A percentile compares a stretch with the other conserved stretches of the same genome.
Conservation (phyloP, 2,329 filamentous ascomycete species). For the Penicillium oxalicum region DNA sequence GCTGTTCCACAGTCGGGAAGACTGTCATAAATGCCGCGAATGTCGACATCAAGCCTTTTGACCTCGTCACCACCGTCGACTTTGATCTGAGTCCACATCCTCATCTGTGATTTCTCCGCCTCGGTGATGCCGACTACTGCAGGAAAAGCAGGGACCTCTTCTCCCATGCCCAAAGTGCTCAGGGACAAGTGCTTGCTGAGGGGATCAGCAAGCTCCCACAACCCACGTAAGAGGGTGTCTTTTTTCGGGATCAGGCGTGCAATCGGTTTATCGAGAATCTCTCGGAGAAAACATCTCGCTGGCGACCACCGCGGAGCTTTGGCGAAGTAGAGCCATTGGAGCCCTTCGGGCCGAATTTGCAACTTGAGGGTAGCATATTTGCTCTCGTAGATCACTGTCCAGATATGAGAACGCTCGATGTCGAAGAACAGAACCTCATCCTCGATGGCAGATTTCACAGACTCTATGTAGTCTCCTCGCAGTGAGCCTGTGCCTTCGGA, state of each 20-base stretch:
- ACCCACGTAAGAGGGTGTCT: constrained; percentile 32
- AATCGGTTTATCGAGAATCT: constrained; percentile 42
- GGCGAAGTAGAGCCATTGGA: constrained; percentile 47
- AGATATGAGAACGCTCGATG: constrained; percentile 26
- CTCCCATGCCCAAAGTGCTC: constrained; percentile 32
- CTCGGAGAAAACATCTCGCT: constrained; percentile 36
- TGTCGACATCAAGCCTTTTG: constrained; percentile 28
- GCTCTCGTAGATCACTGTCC: constrained; percentile 29
- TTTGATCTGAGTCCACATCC: constrained; percentile 41
- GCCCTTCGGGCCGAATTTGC: constrained; percentile 17
- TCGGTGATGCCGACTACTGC: constrained; percentile 36
- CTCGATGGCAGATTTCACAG: constrained; percentile 21
- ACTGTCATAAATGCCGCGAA: constrained; percentile 48
- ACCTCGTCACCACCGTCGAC: constrained; percentile 32
- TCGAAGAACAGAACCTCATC: constrained; percentile 28
- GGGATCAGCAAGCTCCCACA: constrained; percentile 43
- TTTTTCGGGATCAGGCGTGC: constrained; percentile 41
- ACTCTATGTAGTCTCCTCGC: constrained; percentile 11
- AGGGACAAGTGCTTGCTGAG: constrained; percentile 31
- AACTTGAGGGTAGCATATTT: constrained; percentile 21
- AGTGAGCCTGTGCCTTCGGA: background rate
- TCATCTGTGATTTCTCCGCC: constrained; percentile 34
- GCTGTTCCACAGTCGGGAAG: constrained; percentile 55
- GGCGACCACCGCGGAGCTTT: constrained; percentile 36
- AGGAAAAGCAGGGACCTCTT: constrained; percentile 34